Percentiles rank a stretch among this genome's conserved stretches.
Conservation (phyloP, 805 yeast genomes). For the Sungouiozyma intestinalis region DNA sequence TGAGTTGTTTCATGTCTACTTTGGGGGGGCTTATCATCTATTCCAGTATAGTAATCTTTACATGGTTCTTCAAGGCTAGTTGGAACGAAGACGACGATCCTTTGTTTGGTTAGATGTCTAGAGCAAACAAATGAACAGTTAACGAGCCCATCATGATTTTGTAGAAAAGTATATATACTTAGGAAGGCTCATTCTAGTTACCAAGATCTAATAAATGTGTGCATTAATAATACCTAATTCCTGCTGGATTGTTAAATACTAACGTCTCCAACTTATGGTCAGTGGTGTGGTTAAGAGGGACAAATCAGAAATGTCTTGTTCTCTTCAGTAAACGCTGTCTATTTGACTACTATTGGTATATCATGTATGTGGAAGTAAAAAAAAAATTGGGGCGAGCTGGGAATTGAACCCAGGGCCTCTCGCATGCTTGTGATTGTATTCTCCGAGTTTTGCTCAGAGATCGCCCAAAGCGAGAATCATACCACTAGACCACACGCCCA, state of each 20-base stretch:
- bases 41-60: slow-evolving; percentile 72
- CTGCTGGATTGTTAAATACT: no score
- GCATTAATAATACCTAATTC: no score
- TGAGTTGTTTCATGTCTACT: slow-evolving; percentile 69
- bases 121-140: no score
- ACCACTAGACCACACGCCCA: slow-evolving; percentile 34
- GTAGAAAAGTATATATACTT: background rate
- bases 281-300: no score
- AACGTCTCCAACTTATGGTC: no score
- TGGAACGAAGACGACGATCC: slow-evolving; percentile 34
- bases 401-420: slow-evolving; percentile 56
- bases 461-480: slow-evolving; percentile 32
- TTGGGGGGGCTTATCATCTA: slow-evolving; percentile 79
- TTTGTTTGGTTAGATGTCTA: slow-evolving; percentile 22
- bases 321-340: no score
- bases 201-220: background rate
- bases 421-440: slow-evolving; percentile 29
- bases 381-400: slow-evolving; percentile 33
- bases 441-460: background rate
- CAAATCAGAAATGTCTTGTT: no score
- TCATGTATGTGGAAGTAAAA: no score
- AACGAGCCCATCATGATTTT: no score
- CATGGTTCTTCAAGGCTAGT: slow-evolving; percentile 49
- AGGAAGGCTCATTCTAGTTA: background rate
- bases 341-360: no score